Evolutionary conservation across 768 basidiomycete genomes (phyloP).

Genomic region (Boletus rufocinnamomeus): DNA sequence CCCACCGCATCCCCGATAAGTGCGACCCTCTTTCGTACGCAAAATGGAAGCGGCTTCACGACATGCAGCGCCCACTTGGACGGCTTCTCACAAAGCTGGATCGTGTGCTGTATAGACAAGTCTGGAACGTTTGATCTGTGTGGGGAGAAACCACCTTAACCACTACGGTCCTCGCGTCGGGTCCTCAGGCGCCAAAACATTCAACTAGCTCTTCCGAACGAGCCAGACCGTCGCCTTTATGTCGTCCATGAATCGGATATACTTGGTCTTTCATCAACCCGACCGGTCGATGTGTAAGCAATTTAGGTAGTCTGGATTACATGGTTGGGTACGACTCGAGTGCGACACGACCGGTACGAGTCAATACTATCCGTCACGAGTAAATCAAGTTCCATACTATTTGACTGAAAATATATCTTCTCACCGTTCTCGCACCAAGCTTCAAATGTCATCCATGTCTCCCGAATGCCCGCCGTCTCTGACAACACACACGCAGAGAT

Average conservation of each 20-base stretch:
- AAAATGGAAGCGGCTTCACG: constrained; percentile 43
- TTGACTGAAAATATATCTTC: neutral
- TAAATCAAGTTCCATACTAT: neutral
- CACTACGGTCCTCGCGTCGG: constrained; percentile 33
- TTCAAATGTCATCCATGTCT: neutral
- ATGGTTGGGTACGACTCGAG: too few species aligned
- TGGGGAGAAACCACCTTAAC: constrained; percentile 22
- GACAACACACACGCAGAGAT: too few species aligned
- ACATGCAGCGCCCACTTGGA: constrained; percentile 49
- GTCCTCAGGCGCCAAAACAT: constrained; percentile 38
- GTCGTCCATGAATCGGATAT: neutral
- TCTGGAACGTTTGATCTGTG: neutral
- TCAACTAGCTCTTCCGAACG: constrained; percentile 37
- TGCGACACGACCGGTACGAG: too few species aligned
- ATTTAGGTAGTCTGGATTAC: too few species aligned
- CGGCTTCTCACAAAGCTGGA: constrained; percentile 38
- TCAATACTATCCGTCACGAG: neutral
- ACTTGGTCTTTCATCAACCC: too few species aligned
- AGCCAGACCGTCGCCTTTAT: too few species aligned
- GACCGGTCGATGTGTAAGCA: too few species aligned
- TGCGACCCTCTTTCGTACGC: constrained; percentile 41
- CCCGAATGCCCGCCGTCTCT: neutral
- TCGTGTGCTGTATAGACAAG: neutral
- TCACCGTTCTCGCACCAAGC: too few species aligned
- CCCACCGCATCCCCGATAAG: constrained; percentile 54